Evolutionary conservation across 164 flowering plant species (phyloP), one percentile per base, ranked within the genome.

Genomic region (Nelumbo lutea): DNA sequence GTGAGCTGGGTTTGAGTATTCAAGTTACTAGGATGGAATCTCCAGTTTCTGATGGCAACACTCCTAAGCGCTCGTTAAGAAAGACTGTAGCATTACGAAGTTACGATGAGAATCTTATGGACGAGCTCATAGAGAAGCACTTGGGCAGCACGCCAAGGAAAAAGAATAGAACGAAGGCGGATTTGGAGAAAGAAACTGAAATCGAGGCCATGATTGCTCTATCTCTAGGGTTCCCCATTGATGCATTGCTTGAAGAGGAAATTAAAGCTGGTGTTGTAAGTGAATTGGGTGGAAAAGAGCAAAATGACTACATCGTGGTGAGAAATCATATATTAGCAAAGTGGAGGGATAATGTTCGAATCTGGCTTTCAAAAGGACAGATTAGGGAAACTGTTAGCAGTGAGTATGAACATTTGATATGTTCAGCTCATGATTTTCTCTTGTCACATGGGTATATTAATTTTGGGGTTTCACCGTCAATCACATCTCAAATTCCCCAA

Each of bases 141-240:
- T 61, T 90, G 57, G 97, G 96, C 48, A 72, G 82, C 47, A 60
- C 76, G 14, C 78, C 77, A 6, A 84, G 74, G 87, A 95, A 88
- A 71, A 81, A 76, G 70, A 77, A 65, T 64, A 83, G 77, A 51
- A 89, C 94, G 0, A 76, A 47, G 82, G 73, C 78, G 65, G 97
- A 86, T 39, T 70, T 92, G 79, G 90, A 92, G 84, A 93, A 88
- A 75, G 98, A 93, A 77, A 91, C 93, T 0, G 90, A 90, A 72
- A 87, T 77, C 9, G 98, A 94, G 84, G 98, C 98, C 42, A 77
- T 90, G 91, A 85, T 91, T 43, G 98, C 98, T 1, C 61, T 91
- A 3, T 90, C 97, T 8, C 68, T 91, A 10, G 98, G 97, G 50
- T 94, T 94, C 72, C 96, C 97, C 0, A 90, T 91, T 68, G 98